Evolutionary conservation across 768 basidiomycete species (phyloP).

Genomic region (Leccinum subgranulosum): DNA sequence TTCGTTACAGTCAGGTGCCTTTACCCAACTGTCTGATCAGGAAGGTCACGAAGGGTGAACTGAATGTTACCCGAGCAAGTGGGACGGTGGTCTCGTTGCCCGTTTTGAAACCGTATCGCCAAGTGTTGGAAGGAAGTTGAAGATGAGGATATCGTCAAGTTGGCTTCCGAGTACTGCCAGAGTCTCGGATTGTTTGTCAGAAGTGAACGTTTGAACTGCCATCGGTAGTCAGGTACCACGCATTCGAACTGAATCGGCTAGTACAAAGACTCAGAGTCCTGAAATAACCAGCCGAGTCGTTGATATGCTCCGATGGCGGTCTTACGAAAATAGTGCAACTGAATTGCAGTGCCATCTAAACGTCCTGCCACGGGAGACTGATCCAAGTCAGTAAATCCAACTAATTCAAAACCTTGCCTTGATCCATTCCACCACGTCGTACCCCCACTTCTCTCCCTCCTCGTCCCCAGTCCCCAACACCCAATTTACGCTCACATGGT

Average conservation of each 20-base stretch:
- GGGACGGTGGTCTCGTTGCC: constrained; percentile 59
- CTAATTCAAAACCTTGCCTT: constrained; percentile 15
- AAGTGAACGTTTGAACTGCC: neutral
- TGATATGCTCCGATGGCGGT: neutral
- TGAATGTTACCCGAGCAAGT: constrained; percentile 17
- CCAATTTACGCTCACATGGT: constrained; percentile 58
- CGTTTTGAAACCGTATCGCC: constrained; percentile 62
- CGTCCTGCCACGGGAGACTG: too few relatives aligned
- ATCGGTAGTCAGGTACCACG: neutral
- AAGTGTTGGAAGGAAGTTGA: constrained; percentile 63
- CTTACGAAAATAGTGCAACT: neutral
- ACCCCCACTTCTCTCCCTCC: constrained; percentile 63
- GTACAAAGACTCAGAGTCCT: neutral
- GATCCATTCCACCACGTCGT: constrained; percentile 41
- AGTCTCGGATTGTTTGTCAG: constrained; percentile 13
- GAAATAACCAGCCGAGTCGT: neutral
- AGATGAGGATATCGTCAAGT: constrained; percentile 55
- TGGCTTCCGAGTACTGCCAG: constrained; percentile 34
- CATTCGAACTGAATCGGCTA: constrained; percentile 12
- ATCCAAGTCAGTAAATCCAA: neutral
- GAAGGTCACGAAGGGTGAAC: constrained; percentile 3
- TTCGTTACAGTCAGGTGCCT: neutral
- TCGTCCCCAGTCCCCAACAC: constrained; percentile 51
- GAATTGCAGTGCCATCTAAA: neutral
- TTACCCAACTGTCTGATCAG: neutral